Evolutionary conservation across 139 green algal genomes (phyloP).

Genomic region (Trebouxia sp.): DNA sequence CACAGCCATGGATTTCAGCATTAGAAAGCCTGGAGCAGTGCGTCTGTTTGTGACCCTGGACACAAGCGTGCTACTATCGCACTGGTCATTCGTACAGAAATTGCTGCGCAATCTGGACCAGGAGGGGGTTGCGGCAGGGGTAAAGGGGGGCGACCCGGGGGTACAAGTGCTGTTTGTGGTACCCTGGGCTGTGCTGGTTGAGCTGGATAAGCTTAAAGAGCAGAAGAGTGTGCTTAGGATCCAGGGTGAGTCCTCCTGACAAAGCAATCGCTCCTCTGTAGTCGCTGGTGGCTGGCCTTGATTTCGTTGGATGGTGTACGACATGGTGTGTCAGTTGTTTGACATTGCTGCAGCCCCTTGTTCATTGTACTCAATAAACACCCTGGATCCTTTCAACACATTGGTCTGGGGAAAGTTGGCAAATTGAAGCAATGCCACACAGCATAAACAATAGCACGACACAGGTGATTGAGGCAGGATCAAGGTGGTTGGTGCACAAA

Average conservation of each 20-base stretch:
- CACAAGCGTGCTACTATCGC: slow-evolving; percentile 50
- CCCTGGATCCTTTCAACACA: no score
- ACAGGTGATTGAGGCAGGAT: no score
- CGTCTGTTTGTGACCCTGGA: slow-evolving; percentile 48
- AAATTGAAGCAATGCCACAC: no score
- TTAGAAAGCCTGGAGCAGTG: no score
- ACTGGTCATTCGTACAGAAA: slow-evolving; percentile 34
- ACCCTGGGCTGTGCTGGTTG: slow-evolving; percentile 51
- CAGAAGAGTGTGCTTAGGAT: slow-evolving; percentile 4
- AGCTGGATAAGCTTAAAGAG: slow-evolving; percentile 50
- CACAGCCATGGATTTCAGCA: no score
- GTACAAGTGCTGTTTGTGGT: slow-evolving; percentile 51
- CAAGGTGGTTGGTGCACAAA: no score
- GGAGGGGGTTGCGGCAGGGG: background rate
- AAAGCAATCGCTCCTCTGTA: background rate
- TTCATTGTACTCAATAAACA: no score
- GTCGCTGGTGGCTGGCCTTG: background rate
- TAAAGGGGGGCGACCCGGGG: background rate
- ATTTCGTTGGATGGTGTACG: no score
- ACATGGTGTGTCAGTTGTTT: no score
- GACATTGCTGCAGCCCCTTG: no score
- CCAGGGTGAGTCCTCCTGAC: background rate
- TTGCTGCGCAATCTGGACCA: slow-evolving; percentile 1
- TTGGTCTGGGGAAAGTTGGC: no score
- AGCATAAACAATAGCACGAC: no score